Conservation (phyloP, 768 basidiomycete genomes). For the Paxillus ammoniavirescens region DNA sequence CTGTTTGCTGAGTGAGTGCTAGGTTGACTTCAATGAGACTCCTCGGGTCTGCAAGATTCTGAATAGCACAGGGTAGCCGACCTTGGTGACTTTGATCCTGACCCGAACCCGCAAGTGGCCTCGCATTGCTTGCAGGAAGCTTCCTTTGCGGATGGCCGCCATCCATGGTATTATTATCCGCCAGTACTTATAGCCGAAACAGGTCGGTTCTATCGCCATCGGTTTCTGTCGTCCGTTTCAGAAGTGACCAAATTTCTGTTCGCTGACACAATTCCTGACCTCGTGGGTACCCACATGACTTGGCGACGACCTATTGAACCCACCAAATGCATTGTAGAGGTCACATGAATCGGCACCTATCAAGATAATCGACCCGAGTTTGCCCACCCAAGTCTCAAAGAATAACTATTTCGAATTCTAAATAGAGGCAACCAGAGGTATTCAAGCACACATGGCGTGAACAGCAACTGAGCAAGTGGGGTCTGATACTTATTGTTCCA, state of each 20-base stretch:
- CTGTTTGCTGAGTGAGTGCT: slow-evolving; percentile 1
- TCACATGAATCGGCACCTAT: neutral
- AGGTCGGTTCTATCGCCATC: no score
- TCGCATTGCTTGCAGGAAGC: no score
- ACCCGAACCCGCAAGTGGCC: no score
- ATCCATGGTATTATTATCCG: no score
- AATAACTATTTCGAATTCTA: neutral
- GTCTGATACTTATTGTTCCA: neutral
- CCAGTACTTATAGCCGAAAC: no score
- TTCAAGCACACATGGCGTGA: neutral
- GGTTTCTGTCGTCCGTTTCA: slow-evolving; percentile 7
- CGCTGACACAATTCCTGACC: neutral
- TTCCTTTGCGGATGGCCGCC: no score
- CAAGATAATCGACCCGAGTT: neutral
- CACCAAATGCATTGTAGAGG: no score
- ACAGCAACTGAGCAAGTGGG: neutral
- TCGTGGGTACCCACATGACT: neutral
- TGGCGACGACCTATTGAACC: no score
- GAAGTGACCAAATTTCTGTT: neutral
- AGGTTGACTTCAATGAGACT: slow-evolving; percentile 1
- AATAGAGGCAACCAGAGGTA: neutral
- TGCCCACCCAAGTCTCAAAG: neutral
- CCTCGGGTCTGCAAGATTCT: slow-evolving; percentile 2
- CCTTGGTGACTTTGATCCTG: neutral
- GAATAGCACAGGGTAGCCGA: neutral